Percentiles rank a stretch among this genome's conserved stretches.
Conservation (phyloP, 768 basidiomycete genomes). For the Trametopsis cervina region DNA sequence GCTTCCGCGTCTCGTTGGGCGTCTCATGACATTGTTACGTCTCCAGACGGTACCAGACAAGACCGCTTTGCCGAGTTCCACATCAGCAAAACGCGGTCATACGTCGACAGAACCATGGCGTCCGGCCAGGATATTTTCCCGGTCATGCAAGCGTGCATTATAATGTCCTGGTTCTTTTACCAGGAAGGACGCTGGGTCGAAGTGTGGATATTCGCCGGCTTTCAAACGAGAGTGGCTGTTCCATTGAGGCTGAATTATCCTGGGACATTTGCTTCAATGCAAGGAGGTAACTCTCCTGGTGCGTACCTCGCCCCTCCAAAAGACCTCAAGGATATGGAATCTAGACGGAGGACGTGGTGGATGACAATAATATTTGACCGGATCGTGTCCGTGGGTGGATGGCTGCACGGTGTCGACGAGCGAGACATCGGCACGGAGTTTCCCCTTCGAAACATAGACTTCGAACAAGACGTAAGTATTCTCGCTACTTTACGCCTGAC, state of each 20-base stretch:
- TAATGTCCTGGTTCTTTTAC: slow-evolving; percentile 89
- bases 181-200: slow-evolving; percentile 88
- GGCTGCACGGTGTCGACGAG: slow-evolving; percentile 83
- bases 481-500: neutral
- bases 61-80: slow-evolving; percentile 86
- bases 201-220: slow-evolving; percentile 86
- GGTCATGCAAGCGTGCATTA: slow-evolving; percentile 80
- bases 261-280: slow-evolving; percentile 64
- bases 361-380: slow-evolving; percentile 86
- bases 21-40: slow-evolving; percentile 55
- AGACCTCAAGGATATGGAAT: slow-evolving; percentile 69
- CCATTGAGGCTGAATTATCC: slow-evolving; percentile 82
- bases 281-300: slow-evolving; percentile 60
- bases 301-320: slow-evolving; percentile 79
- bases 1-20: slow-evolving; percentile 82
- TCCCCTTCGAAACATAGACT: slow-evolving; percentile 69
- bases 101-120: slow-evolving; percentile 88
- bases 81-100: slow-evolving; percentile 78
- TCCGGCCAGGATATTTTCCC: slow-evolving; percentile 82
- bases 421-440: slow-evolving; percentile 80
- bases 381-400: slow-evolving; percentile 62
- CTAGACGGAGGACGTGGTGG: slow-evolving; percentile 83
- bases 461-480: slow-evolving; percentile 58
- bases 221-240: slow-evolving; percentile 75
- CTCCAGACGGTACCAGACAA: slow-evolving; percentile 70